These are phyloP conservation scores for Boletus pseudo-olivaceus DNA, from an alignment of 768 basidiomycete species.

Conservation along the genomic window DNA sequence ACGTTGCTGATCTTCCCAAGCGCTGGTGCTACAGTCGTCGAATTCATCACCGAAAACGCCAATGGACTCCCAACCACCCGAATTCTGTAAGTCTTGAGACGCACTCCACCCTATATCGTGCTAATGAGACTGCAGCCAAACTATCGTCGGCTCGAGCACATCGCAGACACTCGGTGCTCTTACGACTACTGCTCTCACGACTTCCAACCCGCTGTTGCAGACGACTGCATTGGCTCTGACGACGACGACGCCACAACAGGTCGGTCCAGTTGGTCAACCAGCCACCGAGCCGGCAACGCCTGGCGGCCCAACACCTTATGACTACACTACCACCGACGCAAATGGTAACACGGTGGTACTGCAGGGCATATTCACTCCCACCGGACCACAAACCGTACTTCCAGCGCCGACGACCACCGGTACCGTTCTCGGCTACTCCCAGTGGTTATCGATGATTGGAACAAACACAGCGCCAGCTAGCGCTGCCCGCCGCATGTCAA, in stretches of 20 bases:
- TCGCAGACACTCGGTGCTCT: not conserved
- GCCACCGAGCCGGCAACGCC: slow-evolving; percentile 35
- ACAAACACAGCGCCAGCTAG: slow-evolving; percentile 28
- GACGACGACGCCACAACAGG: slow-evolving; percentile 17
- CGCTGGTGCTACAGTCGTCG: slow-evolving; percentile 50
- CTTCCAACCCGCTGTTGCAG: slow-evolving; percentile 14
- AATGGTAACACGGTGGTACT: slow-evolving; percentile 21
- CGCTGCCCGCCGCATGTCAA: slow-evolving; percentile 22
- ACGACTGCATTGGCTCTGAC: slow-evolving; percentile 22
- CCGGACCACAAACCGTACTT: slow-evolving; percentile 27
- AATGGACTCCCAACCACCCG: slow-evolving; percentile 40
- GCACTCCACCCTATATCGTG: not conserved
- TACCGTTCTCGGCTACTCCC: slow-evolving; percentile 26
- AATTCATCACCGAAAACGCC: slow-evolving; percentile 41
- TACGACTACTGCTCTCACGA: slow-evolving; percentile 8
- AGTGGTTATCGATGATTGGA: slow-evolving; percentile 30
- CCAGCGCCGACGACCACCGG: slow-evolving; percentile 28
- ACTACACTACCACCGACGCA: slow-evolving; percentile 46
- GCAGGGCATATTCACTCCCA: slow-evolving; percentile 31
- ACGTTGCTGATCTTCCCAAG: slow-evolving; percentile 28
- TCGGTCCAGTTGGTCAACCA: slow-evolving; percentile 52
- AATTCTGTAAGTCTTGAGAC: slow-evolving; percentile 37
- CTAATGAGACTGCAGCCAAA: slow-evolving; percentile 12
- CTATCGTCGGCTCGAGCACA: slow-evolving; percentile 10
- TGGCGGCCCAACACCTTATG: slow-evolving; percentile 47